Conservation (phyloP, 805 yeast species). For the Zygotorulaspora chibaensis region DNA sequence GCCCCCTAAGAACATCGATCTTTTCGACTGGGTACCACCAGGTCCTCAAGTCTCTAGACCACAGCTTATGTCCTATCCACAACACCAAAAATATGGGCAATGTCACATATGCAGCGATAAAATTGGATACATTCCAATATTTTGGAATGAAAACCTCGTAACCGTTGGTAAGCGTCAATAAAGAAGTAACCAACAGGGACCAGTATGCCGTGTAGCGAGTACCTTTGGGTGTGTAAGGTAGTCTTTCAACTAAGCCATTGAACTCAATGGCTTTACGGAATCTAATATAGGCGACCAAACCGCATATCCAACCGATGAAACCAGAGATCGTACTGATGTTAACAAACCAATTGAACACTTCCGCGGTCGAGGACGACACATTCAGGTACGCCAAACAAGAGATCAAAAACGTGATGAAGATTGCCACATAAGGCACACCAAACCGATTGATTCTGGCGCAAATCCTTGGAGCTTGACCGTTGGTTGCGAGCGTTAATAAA, state of each 20-base stretch:
- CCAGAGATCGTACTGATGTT: conserved; percentile 65
- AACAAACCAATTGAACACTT: conserved; percentile 61
- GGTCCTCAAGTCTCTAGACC: conserved; percentile 36
- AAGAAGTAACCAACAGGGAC: conserved; percentile 44
- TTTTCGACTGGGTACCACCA: conserved; percentile 51
- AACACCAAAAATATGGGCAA: conserved; percentile 42
- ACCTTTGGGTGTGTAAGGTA: conserved; percentile 51
- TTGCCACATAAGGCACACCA: conserved; percentile 51
- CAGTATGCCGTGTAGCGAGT: conserved; percentile 59
- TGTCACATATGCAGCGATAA: conserved; percentile 69
- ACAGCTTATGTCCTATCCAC: conserved; percentile 57
- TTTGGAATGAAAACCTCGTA: conserved; percentile 56
- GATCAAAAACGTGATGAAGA: conserved; percentile 22
- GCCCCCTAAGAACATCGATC: conserved; percentile 57
- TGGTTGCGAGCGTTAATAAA: conserved; percentile 40
- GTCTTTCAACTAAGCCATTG: conserved; percentile 51
- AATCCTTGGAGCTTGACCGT: conserved; percentile 49
- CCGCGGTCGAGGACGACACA: conserved; percentile 47
- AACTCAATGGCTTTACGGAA: conserved; percentile 59
- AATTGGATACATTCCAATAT: conserved; percentile 50
- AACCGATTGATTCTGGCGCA: conserved; percentile 45
- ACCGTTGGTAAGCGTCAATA: conserved; percentile 69
- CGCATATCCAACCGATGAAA: conserved; percentile 58
- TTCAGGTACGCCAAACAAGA: conserved; percentile 52
- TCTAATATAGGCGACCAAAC: conserved; percentile 51